phyloP scores from a whole-genome alignment of 1,284 basidiomycete species.

The Cryptococcus sp. region DNA sequence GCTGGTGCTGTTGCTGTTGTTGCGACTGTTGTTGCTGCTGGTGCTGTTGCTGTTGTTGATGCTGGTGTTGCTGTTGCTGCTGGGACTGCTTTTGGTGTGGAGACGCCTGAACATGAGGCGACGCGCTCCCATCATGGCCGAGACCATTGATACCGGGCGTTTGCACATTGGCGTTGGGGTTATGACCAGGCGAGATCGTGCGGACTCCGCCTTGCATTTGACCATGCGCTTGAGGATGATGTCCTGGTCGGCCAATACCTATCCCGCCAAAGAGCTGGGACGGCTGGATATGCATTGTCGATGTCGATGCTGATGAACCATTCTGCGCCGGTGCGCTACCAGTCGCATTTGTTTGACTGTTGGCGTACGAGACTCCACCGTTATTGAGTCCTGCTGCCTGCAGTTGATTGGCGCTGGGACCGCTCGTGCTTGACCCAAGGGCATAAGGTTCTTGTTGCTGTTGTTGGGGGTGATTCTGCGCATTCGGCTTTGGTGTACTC shows the following conservation, averaged over 20 bases:
- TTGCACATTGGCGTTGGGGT: not conserved
- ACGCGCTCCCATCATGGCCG: no score
- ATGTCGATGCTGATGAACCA: not conserved
- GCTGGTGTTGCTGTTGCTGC: slow-evolving; percentile 6
- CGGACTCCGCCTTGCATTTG: not conserved
- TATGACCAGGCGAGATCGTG: not conserved
- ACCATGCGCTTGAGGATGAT: not conserved
- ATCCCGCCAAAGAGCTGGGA: slow-evolving; percentile 4
- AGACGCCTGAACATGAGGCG: not conserved
- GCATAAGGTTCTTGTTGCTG: no score
- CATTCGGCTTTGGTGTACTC: no score
- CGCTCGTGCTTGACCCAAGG: no score
- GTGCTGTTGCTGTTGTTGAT: slow-evolving; percentile 3
- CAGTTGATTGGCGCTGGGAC: no score
- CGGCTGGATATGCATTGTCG: slow-evolving; percentile 1
- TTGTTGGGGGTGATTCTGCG: no score
- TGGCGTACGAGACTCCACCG: no score
- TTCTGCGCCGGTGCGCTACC: not conserved
- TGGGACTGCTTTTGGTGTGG: slow-evolving; percentile 12
- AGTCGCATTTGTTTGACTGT: no score
- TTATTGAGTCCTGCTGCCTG: no score
- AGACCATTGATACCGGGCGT: slow-evolving; percentile 5
- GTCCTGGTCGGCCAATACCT: slow-evolving; percentile 3
- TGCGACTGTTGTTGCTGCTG: slow-evolving; percentile 5
- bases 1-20: not conserved